A percentile compares a stretch with the other conserved stretches of the same genome.
phyloP scores from a whole-genome alignment of 2,329 filamentous ascomycete genomes.

The Sporothrix mexicana region DNA sequence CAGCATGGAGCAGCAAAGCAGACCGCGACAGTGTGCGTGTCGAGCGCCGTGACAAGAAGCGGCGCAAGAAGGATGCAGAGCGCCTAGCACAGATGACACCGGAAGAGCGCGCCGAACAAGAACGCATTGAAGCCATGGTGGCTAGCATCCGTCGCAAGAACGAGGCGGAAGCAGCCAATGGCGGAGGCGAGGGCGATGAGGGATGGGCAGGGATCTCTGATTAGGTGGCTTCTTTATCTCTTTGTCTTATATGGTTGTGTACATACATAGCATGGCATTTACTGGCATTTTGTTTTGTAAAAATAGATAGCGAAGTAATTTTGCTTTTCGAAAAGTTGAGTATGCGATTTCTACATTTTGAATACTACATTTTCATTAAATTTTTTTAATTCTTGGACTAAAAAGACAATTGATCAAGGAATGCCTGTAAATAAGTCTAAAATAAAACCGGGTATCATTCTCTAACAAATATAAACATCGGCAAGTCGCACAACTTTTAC shows the following conservation, averaged over 20 bases:
- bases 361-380: neutral
- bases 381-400: neutral
- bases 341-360: too few relatives aligned
- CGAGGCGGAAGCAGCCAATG: constrained; percentile 42
- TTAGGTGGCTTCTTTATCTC: neutral
- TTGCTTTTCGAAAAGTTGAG: neutral
- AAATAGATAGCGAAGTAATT: neutral
- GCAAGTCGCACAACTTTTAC: neutral
- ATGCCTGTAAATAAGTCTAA: neutral
- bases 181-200: constrained; percentile 13
- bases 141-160: constrained; percentile 67
- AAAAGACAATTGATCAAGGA: neutral
- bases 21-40: constrained; percentile 68
- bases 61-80: constrained; percentile 62
- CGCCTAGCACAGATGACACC: constrained; percentile 70
- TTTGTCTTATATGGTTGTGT: neutral
- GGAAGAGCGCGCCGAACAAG: constrained; percentile 67
- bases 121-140: constrained; percentile 68
- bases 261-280: neutral
- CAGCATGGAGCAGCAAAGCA: constrained; percentile 75
- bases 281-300: constrained; percentile 1
- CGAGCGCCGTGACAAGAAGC: constrained; percentile 46
- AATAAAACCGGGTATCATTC: neutral
- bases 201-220: constrained; percentile 31
- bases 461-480: too few relatives aligned